Base-by-base conservation (phyloP, 495 filamentous ascomycete genomes). In the Xylaria nigripes region DNA sequence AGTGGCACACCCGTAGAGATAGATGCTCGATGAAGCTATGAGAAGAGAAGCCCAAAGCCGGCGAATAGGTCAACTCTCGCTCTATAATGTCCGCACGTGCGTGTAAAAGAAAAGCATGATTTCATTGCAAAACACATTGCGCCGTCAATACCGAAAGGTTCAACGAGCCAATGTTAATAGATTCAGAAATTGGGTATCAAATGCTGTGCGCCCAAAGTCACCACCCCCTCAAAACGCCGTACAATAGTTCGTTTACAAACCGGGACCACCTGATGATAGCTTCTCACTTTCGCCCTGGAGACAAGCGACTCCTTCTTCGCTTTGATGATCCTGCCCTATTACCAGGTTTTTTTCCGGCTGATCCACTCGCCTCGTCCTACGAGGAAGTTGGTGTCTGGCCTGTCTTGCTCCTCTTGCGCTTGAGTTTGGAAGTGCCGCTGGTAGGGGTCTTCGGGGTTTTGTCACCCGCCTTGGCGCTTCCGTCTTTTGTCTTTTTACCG, bases 321-420 rank as follows among this genome's bases (percentile, higher is more conserved):
- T 21, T 19, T 19, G 19, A 34, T 29, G 16, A 7, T 27, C 34
- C n/a, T 25, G 23, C 19, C 21, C 42, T 19, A 8, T 1, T 44
- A 1, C 42, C 27, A 22, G 42, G 19, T 21, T 29, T 34, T 9
- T 10, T 9, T 27, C 10, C 23, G 34, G 16, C 13, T 12, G 27
- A n/a, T 16, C 24, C 21, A 27, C 0, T 32, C 45, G 7, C 16
- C 32, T 16, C 1, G 34, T 50, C 47, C 55, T 62, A 66, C 19
- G 61, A 50, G 7, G 64, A 60, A 51, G 61, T 66, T 16, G 64
- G 64, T 18, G 64, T 66, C 19, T 57, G 42, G 22, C 66, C 69
- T 41, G 62, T 61, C 53, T 72, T 84, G 55, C 82, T 84, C 75
- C 84, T 85, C 68, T 76, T 72, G 58, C 79, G 68, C 67, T 80